A percentile compares a stretch with the other conserved stretches of the same genome.
Evolutionary conservation across 495 filamentous ascomycete genomes (phyloP).

Genomic region (Aspergillus diversus): DNA sequence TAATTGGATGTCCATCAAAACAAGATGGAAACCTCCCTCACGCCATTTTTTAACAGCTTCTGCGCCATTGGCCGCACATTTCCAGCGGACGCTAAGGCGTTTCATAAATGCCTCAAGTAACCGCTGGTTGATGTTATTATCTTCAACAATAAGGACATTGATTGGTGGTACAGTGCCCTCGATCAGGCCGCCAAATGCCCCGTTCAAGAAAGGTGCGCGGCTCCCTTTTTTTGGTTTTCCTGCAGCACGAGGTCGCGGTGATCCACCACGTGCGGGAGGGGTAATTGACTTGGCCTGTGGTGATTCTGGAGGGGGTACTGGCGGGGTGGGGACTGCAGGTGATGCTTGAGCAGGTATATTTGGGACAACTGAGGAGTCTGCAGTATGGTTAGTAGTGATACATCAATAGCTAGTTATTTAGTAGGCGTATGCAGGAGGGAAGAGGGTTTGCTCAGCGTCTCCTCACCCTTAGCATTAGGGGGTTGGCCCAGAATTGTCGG

Average conservation of each 20-base stretch:
- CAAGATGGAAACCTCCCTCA: constrained; percentile 91
- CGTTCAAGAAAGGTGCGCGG: constrained; percentile 26
- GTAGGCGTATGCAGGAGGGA: no score
- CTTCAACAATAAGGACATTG: constrained; percentile 96
- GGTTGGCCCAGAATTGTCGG: constrained; percentile 64
- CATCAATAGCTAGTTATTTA: not conserved
- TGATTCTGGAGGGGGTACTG: constrained; percentile 41
- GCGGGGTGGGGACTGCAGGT: constrained; percentile 43
- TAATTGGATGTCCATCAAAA: constrained; percentile 98
- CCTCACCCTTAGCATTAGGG: constrained; percentile 34
- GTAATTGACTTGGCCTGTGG: constrained; percentile 41
- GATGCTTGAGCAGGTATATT: constrained; percentile 32
- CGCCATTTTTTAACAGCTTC: constrained; percentile 95
- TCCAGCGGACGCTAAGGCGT: constrained; percentile 95
- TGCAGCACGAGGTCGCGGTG: constrained; percentile 40
- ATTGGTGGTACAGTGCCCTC: constrained; percentile 91
- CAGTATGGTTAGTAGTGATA: constrained; percentile 23
- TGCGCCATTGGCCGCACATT: constrained; percentile 90
- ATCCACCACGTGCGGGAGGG: constrained; percentile 40
- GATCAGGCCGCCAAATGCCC: constrained; percentile 65
- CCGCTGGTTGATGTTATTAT: constrained; percentile 95
- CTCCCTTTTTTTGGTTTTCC: constrained; percentile 53
- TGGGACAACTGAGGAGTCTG: constrained; percentile 35
- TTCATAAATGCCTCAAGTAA: constrained; percentile 96
- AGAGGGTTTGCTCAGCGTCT: no score